Evolutionary conservation across 306 rosid genomes (phyloP), one percentile per base, ranked within the genome.

Genomic region (Lagenaria siceraria): DNA sequence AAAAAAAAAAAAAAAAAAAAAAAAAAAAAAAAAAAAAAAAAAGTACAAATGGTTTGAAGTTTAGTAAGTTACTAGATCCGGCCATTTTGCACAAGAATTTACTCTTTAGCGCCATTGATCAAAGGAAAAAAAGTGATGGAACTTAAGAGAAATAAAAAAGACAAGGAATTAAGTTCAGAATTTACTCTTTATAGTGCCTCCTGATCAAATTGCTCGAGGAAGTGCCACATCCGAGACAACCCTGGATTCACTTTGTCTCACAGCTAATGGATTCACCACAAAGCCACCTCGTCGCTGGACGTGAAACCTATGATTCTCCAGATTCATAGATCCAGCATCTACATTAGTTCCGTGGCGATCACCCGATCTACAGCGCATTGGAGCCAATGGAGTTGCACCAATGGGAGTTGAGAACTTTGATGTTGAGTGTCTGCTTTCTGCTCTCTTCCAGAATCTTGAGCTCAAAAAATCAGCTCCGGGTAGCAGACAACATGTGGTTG

Each of bases 231-330:
- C 46, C 13, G 80, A 77, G 72, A 46, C 35, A 27, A 8, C 82
- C 84, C 89, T 83, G 18, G 90, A 75, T 81, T 81, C 79, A 7
- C 82, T 70, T 77, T 49, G 92, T 33, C 87, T 83, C 81, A 87
- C 92, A 9, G 98, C 99, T 79, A 92, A 84, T 4, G 99, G 99
- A 82, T 89, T 96, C 80, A 90, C 85, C 82, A 90, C 81, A 84
- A 96, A 87, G n/a, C 96, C 92, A 77, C 93, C 95, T 77, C 84
- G 83, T 24, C 87, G 78, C 78, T 53, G 90, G 63, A 77, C 86
- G 80, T 82, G 80, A 78, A 81, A 78, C 85, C 90, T 83, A 19
- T 62, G 85, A 88, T 19, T 90, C 78, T 85, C 77, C 51, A 76
- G 9, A 29, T 51, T 72, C 22, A 7, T 72, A 4, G 60, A 15